These are phyloP conservation scores for Termitomyces sp. DNA, from an alignment of 768 basidiomycete genomes.

Conservation along the genomic window DNA sequence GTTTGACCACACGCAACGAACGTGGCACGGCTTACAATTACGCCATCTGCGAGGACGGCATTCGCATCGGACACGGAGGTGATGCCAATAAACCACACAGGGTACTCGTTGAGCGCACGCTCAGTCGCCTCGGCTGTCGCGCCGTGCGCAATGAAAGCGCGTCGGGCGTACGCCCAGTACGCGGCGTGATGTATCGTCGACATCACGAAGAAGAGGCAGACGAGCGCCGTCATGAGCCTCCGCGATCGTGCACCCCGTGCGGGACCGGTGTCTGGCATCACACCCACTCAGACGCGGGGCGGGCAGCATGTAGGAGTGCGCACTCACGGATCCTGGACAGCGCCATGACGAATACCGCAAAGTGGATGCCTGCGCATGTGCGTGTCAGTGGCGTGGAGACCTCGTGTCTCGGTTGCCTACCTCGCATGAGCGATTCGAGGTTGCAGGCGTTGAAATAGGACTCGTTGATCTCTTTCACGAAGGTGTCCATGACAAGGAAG, in stretches of 20 bases:
- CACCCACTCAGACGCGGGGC: not conserved
- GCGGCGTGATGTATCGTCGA: slow-evolving; percentile 13
- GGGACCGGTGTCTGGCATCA: slow-evolving; percentile 8
- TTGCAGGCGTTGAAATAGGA: slow-evolving; percentile 14
- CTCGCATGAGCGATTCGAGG: slow-evolving; percentile 15
- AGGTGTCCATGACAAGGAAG: not conserved
- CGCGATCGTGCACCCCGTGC: slow-evolving; percentile 7
- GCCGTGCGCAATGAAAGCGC: slow-evolving; percentile 13
- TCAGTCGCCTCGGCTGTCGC: slow-evolving; percentile 9
- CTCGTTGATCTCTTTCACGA: slow-evolving; percentile 12
- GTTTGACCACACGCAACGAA: too few species aligned
- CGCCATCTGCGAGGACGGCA: slow-evolving; percentile 12
- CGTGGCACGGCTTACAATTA: slow-evolving; percentile 5
- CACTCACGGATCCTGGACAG: slow-evolving; percentile 12
- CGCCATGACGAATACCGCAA: slow-evolving; percentile 9
- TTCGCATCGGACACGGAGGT: slow-evolving; percentile 13
- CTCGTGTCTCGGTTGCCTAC: not conserved
- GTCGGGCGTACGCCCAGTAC: slow-evolving; percentile 12
- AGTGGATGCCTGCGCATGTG: slow-evolving; percentile 8
- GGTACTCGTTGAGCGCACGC: slow-evolving; percentile 9
- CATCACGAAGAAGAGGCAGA: slow-evolving; percentile 13
- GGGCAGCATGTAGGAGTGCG: not conserved
- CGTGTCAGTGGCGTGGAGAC: not conserved
- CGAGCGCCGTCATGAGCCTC: slow-evolving; percentile 10
- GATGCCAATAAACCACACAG: slow-evolving; percentile 10